A percentile compares a stretch with the other conserved stretches of the same genome.
Evolutionary conservation across 805 yeast species (phyloP).

Genomic region (Myxozyma lipomycoides): DNA sequence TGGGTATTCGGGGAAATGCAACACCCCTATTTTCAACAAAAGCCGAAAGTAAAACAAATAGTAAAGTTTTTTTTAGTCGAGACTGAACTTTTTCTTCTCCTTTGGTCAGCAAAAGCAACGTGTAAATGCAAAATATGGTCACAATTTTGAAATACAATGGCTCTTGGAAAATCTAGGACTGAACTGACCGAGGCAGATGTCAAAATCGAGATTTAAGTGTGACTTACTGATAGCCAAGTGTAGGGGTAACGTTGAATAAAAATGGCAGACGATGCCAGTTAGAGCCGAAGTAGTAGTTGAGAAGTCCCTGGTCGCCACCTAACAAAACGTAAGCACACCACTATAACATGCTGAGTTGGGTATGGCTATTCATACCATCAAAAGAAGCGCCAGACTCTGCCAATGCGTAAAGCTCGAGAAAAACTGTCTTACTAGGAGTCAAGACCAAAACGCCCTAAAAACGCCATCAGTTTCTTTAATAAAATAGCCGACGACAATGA

Average conservation of each 20-base stretch:
- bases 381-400: conserved; percentile 44
- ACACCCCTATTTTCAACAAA: too few species aligned
- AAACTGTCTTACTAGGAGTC: conserved; percentile 49
- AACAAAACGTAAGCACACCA: not conserved
- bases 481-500: not conserved
- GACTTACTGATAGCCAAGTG: conserved; percentile 58
- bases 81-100: too few species aligned
- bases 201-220: too few species aligned
- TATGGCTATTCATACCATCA: conserved; percentile 57
- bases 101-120: too few species aligned
- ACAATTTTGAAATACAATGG: too few species aligned
- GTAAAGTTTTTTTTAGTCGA: too few species aligned
- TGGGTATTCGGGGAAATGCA: too few species aligned
- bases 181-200: not conserved
- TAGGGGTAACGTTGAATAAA: conserved; percentile 74
- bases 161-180: not conserved
- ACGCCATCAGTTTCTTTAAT: not conserved
- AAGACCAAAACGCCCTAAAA: conserved; percentile 52
- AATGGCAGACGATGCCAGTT: conserved; percentile 76
- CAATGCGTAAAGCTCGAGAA: conserved; percentile 40
- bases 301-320: conserved; percentile 79
- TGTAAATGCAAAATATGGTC: too few species aligned
- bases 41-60: too few species aligned
- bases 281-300: conserved; percentile 63
- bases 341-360: not conserved